Base-by-base conservation (phyloP, 2,329 filamentous ascomycete genomes). In the Diplodia corticola region DNA sequence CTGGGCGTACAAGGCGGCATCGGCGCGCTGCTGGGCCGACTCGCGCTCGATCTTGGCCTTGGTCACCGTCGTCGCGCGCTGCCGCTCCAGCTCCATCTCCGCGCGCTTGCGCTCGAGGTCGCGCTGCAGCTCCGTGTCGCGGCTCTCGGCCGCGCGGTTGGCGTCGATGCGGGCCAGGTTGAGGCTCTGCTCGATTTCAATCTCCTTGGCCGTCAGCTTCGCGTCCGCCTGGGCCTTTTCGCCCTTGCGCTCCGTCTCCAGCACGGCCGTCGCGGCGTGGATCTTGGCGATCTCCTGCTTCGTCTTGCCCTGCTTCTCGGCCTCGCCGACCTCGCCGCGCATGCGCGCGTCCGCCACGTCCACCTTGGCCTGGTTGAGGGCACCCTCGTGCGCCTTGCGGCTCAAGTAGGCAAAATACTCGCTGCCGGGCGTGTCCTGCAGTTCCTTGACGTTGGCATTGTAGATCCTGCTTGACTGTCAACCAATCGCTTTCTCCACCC, bases 281-380 rank as follows among this genome's bases (percentile, higher is more conserved):
- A 96, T 96, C 81, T 93, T 94, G 71, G 91, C 91, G 49, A 96
- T 91, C 73, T 93, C 90, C 64, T 93, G 91, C 75, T 95, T 92
- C 69, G 93, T 90, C 72, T 91, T 85, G 69, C 92, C 92, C 73
- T 88, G 86, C 73, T 91, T 90, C 75, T 92, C 84, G 26, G 91
- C 88, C 77, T 95, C 91, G 67, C 90, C 90, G 15, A 92, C 89
- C 71, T 89, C 89, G 73, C 90, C 90, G 60, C 84, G 83, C 71
- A 86, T 87, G 15, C 83, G 78, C 7, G 85, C 85, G 69, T 86
- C 81, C 15, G 85, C 85, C 22, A 87, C 85, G 68, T 87, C 85
- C 66, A 86, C 82, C 72, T 86, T 85, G 37, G 91, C 91, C 76
- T 94, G 91, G 79, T 93, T 94, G 69, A 89, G 89, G 13, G 92